phyloP scores from a whole-genome alignment of 441 rosid species.

The Breynia disticha region DNA sequence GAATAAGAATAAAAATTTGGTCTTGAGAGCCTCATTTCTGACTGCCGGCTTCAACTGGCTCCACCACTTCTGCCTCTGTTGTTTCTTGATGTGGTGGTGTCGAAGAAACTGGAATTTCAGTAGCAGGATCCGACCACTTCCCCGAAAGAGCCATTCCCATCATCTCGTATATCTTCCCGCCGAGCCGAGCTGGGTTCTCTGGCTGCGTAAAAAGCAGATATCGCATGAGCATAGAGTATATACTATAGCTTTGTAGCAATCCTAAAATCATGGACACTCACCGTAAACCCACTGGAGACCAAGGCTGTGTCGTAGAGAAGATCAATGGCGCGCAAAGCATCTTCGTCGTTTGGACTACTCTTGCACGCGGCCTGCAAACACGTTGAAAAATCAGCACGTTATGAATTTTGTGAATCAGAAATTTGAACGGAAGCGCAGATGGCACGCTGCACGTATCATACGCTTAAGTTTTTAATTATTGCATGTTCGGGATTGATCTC shows the following conservation, averaged over 20 bases:
- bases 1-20: too few relatives aligned
- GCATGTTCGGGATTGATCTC: conserved; percentile 89
- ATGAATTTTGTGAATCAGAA: neutral
- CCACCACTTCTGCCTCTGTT: conserved; percentile 76
- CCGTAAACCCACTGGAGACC: conserved; percentile 86
- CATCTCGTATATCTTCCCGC: conserved; percentile 95
- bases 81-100: conserved; percentile 28
- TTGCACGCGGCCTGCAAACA: conserved; percentile 57
- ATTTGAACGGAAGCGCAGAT: conserved; percentile 1
- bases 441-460: conserved; percentile 12
- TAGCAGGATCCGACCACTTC: conserved; percentile 51
- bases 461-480: conserved; percentile 60
- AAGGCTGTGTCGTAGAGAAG: conserved; percentile 80
- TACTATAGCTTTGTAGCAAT: neutral
- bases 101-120: conserved; percentile 20
- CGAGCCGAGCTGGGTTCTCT: conserved; percentile 81
- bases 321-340: conserved; percentile 74
- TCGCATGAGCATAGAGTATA: neutral
- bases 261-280: conserved; percentile 21
- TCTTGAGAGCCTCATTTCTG: conserved; percentile 36
- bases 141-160: conserved; percentile 71
- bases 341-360: conserved; percentile 58
- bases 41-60: conserved; percentile 49
- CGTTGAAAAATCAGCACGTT: neutral
- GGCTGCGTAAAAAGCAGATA: conserved; percentile 46